phyloP scores from a whole-genome alignment of 768 basidiomycete genomes.

The Suillus americanus region DNA sequence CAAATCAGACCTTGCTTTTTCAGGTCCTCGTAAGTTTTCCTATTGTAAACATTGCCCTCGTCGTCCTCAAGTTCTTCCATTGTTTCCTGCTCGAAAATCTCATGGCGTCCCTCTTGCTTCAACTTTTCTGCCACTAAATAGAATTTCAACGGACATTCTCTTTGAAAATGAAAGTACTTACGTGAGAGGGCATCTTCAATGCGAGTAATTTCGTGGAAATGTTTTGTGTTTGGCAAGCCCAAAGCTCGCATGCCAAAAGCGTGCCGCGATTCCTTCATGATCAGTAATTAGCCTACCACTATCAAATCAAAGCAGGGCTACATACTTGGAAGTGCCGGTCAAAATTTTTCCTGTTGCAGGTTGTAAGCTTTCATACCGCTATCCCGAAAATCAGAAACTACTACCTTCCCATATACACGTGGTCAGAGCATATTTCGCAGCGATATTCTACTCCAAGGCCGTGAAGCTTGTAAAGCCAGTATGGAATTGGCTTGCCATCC shows the following conservation, averaged over 20 bases:
- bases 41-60: slow-evolving; percentile 97
- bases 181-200: slow-evolving; percentile 95
- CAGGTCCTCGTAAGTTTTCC: slow-evolving; percentile 95
- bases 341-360: slow-evolving; percentile 77
- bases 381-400: slow-evolving; percentile 6
- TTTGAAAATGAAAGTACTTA: slow-evolving; percentile 42
- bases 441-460: slow-evolving; percentile 97
- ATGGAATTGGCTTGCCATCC: slow-evolving; percentile 99
- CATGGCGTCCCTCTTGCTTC: slow-evolving; percentile 94
- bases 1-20: slow-evolving; percentile 93
- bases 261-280: slow-evolving; percentile 82
- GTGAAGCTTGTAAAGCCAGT: slow-evolving; percentile 97
- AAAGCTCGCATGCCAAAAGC: slow-evolving; percentile 98
- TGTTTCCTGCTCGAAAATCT: slow-evolving; percentile 89
- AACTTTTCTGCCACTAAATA: slow-evolving; percentile 89
- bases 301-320: slow-evolving; percentile 13
- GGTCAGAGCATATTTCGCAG: slow-evolving; percentile 97
- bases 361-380: slow-evolving; percentile 15
- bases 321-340: slow-evolving; percentile 89
- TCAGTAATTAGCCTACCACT: slow-evolving; percentile 17
- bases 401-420: slow-evolving; percentile 94
- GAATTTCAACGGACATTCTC: slow-evolving; percentile 2
- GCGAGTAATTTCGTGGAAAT: slow-evolving; percentile 97
- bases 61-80: slow-evolving; percentile 99
- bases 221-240: slow-evolving; percentile 96